Conservation (phyloP, 179 eudicot species). For the Corrigiola litoralis region DNA sequence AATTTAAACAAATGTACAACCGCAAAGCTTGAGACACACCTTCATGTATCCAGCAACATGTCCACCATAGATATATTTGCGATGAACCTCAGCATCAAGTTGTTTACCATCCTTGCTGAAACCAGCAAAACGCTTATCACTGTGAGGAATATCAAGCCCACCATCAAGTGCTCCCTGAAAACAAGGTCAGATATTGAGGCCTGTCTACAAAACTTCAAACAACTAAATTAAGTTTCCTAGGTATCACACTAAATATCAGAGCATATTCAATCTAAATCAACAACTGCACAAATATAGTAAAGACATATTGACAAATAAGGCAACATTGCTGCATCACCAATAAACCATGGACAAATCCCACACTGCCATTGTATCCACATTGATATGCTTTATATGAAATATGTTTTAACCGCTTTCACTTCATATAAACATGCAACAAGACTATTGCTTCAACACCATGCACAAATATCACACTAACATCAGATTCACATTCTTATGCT, state of each 20-base stretch:
- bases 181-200: background rate
- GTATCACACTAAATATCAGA: background rate
- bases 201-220: background rate
- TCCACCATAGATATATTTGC: conserved; percentile 68
- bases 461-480: background rate
- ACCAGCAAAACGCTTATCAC: conserved; percentile 80
- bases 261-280: too few species aligned
- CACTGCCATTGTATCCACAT: too few species aligned
- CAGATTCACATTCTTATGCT: too few species aligned
- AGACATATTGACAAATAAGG: too few species aligned
- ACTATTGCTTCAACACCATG: too few species aligned
- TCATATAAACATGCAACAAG: too few species aligned
- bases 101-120: conserved; percentile 55
- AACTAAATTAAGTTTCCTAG: background rate
- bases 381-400: too few species aligned
- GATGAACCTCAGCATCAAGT: conserved; percentile 70
- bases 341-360: too few species aligned
- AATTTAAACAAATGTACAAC: background rate
- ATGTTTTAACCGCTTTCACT: too few species aligned
- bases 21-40: conserved; percentile 19
- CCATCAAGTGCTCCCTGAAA: conserved; percentile 69
- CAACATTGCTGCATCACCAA: background rate
- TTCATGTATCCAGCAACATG: conserved; percentile 70
- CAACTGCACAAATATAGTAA: too few species aligned
- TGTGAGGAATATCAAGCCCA: conserved; percentile 71